Conservation (phyloP, 352 stramenopile genomes). For the Phytophthora capsici region DNA sequence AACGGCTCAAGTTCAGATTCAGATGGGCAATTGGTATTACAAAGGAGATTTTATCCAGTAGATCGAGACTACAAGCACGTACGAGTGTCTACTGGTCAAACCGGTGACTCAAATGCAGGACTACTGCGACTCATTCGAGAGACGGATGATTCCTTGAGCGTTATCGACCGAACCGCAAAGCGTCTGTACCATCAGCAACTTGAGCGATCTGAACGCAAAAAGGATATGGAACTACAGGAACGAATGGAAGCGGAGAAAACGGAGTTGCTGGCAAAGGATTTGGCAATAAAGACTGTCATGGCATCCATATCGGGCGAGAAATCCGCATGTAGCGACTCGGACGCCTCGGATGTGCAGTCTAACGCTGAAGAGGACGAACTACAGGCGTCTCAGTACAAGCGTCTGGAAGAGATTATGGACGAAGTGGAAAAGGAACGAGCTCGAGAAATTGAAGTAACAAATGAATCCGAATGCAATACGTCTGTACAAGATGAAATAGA, state of each 20-base stretch:
- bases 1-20: constrained; percentile 10
- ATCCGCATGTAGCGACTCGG: background rate
- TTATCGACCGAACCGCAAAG: constrained; percentile 62
- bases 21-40: constrained; percentile 2
- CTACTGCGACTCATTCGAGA: constrained; percentile 58
- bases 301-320: constrained; percentile 23
- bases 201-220: constrained; percentile 24
- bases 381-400: constrained; percentile 20
- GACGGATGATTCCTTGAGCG: constrained; percentile 77
- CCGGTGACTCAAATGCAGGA: constrained; percentile 16
- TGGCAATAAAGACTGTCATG: constrained; percentile 41
- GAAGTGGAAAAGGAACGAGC: constrained; percentile 44
- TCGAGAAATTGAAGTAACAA: constrained; percentile 10
- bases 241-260: constrained; percentile 33
- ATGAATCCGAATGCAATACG: background rate
- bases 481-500: constrained; percentile 3
- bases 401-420: constrained; percentile 59
- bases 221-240: constrained; percentile 25
- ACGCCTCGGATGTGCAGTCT: constrained; percentile 2
- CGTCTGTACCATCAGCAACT: constrained; percentile 56
- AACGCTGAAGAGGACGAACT: constrained; percentile 1
- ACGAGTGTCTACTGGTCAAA: background rate
- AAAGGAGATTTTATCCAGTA: background rate
- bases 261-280: constrained; percentile 26
- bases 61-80: background rate